Percentiles rank a stretch among this genome's conserved stretches.
phyloP scores from a whole-genome alignment of 768 basidiomycete species.

The Nidularia sp. region DNA sequence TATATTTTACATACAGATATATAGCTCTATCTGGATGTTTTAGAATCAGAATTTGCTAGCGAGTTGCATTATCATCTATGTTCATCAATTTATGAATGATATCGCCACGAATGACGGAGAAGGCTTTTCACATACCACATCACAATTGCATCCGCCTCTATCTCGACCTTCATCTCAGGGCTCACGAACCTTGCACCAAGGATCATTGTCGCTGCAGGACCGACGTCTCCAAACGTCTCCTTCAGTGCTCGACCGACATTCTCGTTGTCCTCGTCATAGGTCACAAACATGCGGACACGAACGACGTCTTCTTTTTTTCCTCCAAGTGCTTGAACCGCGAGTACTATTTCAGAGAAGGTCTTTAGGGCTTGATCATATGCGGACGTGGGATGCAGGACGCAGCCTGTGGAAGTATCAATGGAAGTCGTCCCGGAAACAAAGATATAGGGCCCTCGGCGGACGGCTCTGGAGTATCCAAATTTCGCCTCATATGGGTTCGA shows the following conservation, averaged over 20 bases:
- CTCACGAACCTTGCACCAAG: conserved; percentile 42
- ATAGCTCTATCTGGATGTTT: no score
- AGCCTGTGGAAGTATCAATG: conserved; percentile 33
- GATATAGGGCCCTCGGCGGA: conserved; percentile 48
- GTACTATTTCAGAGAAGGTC: conserved; percentile 40
- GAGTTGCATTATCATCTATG: no score
- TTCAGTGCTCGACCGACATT: conserved; percentile 36
- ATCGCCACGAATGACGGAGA: no score
- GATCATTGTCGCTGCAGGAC: conserved; percentile 51
- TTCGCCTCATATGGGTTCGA: conserved; percentile 45
- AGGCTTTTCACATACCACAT: conserved; percentile 9
- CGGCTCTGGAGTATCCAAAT: conserved; percentile 50
- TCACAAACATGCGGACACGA: conserved; percentile 48
- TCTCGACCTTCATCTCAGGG: conserved; percentile 48
- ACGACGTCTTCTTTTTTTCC: conserved; percentile 39
- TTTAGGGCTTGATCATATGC: conserved; percentile 40
- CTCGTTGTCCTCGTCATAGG: conserved; percentile 30
- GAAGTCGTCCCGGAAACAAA: conserved; percentile 53
- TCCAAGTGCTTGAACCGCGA: conserved; percentile 37
- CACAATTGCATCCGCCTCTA: conserved; percentile 48
- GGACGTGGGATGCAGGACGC: conserved; percentile 35
- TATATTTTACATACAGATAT: no score
- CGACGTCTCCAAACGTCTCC: conserved; percentile 35
- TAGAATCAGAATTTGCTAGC: no score
- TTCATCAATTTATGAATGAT: no score